These are phyloP conservation scores for Cordyceps tenuipes DNA, from an alignment of 2,329 filamentous ascomycete species.

Conservation along the genomic window DNA sequence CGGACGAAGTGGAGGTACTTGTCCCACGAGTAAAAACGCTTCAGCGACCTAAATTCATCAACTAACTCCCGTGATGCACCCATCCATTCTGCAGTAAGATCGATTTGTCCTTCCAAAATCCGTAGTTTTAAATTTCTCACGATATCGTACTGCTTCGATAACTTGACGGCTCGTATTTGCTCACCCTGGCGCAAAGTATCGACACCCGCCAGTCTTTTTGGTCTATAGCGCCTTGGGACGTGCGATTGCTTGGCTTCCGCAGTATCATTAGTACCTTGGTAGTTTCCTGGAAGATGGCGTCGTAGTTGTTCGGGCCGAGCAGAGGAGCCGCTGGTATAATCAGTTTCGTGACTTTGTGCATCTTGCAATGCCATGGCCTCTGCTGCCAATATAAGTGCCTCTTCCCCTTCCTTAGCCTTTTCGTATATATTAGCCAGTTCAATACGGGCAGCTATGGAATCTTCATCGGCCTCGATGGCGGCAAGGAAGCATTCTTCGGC, in stretches of 20 bases:
- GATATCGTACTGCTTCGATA: slow-evolving; percentile 34
- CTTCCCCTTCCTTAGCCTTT: slow-evolving; percentile 60
- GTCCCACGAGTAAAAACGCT: slow-evolving; percentile 59
- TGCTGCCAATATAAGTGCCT: slow-evolving; percentile 68
- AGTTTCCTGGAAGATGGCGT: neutral
- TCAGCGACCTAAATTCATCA: slow-evolving; percentile 55
- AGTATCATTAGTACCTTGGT: neutral
- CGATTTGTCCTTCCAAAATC: slow-evolving; percentile 33
- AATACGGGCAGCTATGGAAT: slow-evolving; percentile 67
- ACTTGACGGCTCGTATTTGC: slow-evolving; percentile 30
- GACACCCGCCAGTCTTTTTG: slow-evolving; percentile 36
- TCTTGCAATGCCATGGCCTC: slow-evolving; percentile 62
- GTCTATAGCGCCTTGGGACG: slow-evolving; percentile 34
- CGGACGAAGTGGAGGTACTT: slow-evolving; percentile 54
- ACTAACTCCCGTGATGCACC: slow-evolving; percentile 49
- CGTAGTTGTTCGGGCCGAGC: neutral
- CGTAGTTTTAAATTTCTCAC: slow-evolving; percentile 35
- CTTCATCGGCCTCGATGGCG: slow-evolving; percentile 62
- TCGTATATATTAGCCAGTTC: slow-evolving; percentile 82
- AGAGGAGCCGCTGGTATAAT: slow-evolving; percentile 10
- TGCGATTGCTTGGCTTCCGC: neutral
- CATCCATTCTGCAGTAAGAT: slow-evolving; percentile 48
- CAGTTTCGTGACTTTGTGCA: slow-evolving; percentile 27
- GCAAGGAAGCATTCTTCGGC: slow-evolving; percentile 72
- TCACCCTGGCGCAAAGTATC: slow-evolving; percentile 38